A percentile compares a stretch with the other conserved stretches of the same genome.
Conservation (phyloP, 768 basidiomycete genomes). For the Rhizopogon sp. region DNA sequence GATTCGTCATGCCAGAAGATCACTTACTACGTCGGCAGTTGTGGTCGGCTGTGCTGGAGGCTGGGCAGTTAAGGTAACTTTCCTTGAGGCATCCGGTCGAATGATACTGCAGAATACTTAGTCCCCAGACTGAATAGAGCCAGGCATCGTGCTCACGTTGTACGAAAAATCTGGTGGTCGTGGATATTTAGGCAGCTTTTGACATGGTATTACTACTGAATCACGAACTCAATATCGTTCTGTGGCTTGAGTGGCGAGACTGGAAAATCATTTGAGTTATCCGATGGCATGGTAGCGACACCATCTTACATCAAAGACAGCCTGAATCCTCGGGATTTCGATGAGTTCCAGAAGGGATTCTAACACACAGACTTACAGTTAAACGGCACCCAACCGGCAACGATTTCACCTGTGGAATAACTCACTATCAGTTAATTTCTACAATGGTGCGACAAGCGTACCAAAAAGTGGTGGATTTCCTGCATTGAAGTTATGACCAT, state of each 20-base stretch:
- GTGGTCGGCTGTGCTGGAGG: slow-evolving; percentile 37
- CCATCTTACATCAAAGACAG: slow-evolving; percentile 45
- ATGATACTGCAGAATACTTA: slow-evolving; percentile 40
- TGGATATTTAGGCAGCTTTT: background rate
- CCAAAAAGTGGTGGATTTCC: slow-evolving; percentile 39
- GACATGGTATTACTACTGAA: background rate
- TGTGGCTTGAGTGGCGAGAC: slow-evolving; percentile 40
- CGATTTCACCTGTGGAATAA: slow-evolving; percentile 34
- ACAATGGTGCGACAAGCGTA: slow-evolving; percentile 6
- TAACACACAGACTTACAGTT: slow-evolving; percentile 32
- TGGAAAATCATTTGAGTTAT: slow-evolving; percentile 11
- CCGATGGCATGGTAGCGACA: background rate
- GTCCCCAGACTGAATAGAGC: background rate
- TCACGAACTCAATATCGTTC: slow-evolving; percentile 37
- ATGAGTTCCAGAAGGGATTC: background rate
- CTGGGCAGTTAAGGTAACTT: slow-evolving; percentile 33
- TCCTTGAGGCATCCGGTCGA: slow-evolving; percentile 49
- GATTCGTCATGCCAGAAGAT: background rate
- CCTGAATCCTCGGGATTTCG: slow-evolving; percentile 9
- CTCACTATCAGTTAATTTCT: background rate
- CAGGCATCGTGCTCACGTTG: slow-evolving; percentile 12
- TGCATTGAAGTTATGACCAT: slow-evolving; percentile 10
- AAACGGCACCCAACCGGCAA: slow-evolving; percentile 66
- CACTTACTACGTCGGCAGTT: slow-evolving; percentile 65
- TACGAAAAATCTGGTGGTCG: slow-evolving; percentile 19